phyloP scores from a whole-genome alignment of 768 basidiomycete genomes.

The Hericium rajendrae region DNA sequence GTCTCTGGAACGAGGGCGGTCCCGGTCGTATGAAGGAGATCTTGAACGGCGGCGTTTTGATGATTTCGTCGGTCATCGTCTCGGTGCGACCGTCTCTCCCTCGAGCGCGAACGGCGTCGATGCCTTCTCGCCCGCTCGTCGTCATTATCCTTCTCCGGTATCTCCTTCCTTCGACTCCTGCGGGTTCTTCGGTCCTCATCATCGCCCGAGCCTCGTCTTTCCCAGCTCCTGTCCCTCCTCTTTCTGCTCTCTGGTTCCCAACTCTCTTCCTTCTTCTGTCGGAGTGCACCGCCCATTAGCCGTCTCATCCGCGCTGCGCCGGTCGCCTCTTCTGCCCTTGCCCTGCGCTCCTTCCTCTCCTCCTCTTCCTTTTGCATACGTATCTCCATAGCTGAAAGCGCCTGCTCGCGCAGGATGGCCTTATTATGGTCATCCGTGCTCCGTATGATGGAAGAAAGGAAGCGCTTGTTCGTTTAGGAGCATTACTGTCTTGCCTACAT shows the following conservation, averaged over 20 bases:
- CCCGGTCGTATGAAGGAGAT: slow-evolving; percentile 13
- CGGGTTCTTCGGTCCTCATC: slow-evolving; percentile 11
- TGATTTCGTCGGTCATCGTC: not conserved
- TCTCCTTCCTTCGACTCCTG: slow-evolving; percentile 24
- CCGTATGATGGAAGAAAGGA: slow-evolving; percentile 76
- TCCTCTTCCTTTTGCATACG: slow-evolving; percentile 59
- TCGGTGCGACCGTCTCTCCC: slow-evolving; percentile 6
- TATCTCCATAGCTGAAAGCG: slow-evolving; percentile 61
- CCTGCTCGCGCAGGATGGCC: slow-evolving; percentile 67
- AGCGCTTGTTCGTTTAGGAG: slow-evolving; percentile 79
- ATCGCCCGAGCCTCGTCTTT: slow-evolving; percentile 32
- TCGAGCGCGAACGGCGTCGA: slow-evolving; percentile 24
- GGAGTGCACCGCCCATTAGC: slow-evolving; percentile 20
- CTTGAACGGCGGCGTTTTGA: slow-evolving; percentile 8
- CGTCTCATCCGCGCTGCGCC: slow-evolving; percentile 51
- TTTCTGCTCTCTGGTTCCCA: slow-evolving; percentile 36
- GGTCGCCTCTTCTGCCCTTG: slow-evolving; percentile 68
- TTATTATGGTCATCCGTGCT: slow-evolving; percentile 96
- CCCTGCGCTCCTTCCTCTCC: slow-evolving; percentile 49
- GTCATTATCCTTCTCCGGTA: slow-evolving; percentile 30
- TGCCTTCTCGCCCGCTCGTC: slow-evolving; percentile 19
- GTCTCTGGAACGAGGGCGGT: not conserved
- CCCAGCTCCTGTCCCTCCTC: slow-evolving; percentile 43
- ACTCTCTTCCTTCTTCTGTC: slow-evolving; percentile 22
- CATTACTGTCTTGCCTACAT: slow-evolving; percentile 49